phyloP scores from a whole-genome alignment of 495 filamentous ascomycete genomes.

The Lepraria neglecta region DNA sequence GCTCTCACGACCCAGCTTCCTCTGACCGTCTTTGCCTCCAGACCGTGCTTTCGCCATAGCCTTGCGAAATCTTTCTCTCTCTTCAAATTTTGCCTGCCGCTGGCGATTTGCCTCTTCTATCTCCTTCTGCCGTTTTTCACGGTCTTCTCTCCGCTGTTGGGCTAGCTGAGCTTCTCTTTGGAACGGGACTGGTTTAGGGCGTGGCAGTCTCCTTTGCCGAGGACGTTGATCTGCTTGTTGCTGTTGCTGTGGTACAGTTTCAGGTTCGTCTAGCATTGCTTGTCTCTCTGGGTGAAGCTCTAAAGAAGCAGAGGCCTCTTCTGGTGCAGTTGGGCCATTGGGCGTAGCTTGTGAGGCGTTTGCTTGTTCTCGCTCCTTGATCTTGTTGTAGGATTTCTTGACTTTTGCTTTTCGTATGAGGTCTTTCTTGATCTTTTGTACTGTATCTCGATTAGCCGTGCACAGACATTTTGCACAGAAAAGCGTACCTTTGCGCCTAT shows the following conservation, averaged over 20 bases:
- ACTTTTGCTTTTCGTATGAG: slow-evolving; percentile 91
- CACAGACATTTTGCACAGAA: background rate
- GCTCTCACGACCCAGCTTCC: slow-evolving; percentile 80
- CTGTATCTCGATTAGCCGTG: slow-evolving; percentile 39
- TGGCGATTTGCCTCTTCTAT: slow-evolving; percentile 44
- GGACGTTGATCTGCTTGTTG: slow-evolving; percentile 24
- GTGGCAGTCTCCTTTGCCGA: slow-evolving; percentile 33
- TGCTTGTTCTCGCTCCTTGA: slow-evolving; percentile 56
- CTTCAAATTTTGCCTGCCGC: slow-evolving; percentile 48
- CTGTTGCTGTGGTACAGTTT: slow-evolving; percentile 29
- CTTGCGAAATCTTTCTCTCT: slow-evolving; percentile 57
- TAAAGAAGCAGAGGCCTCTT: slow-evolving; percentile 35
- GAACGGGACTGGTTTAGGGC: slow-evolving; percentile 62
- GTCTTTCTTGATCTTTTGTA: slow-evolving; percentile 83
- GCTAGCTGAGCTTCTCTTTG: slow-evolving; percentile 68
- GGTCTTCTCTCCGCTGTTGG: slow-evolving; percentile 56
- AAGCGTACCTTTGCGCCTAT: slow-evolving; percentile 74
- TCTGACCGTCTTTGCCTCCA: slow-evolving; percentile 70
- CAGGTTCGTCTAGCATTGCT: slow-evolving; percentile 54
- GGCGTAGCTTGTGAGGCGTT: slow-evolving; percentile 23
- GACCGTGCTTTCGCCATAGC: slow-evolving; percentile 70
- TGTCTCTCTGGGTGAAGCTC: slow-evolving; percentile 69
- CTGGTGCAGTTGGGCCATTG: slow-evolving; percentile 9
- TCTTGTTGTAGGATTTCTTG: slow-evolving; percentile 86
- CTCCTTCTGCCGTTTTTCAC: slow-evolving; percentile 54